Base-by-base conservation (phyloP, 345 rosid species). In the Stellera chamaejasme region DNA sequence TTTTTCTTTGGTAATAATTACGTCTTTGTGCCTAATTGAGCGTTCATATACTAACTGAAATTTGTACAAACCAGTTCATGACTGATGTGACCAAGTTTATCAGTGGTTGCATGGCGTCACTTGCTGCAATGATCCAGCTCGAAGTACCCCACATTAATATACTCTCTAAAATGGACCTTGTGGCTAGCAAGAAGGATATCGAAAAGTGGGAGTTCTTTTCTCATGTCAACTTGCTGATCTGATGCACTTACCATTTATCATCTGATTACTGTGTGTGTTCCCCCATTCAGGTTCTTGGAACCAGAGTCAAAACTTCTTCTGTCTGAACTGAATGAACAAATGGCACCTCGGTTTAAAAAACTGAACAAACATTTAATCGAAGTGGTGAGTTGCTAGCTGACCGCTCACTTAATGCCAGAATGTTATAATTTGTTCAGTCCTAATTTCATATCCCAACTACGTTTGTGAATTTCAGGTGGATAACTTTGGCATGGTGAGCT, bases 101-200 rank as follows among this genome's bases (percentile, higher is more conserved):
- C 42, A 88, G 97, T 60, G 98, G 97, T 45, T 92, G 98, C 68
- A 84, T 86, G 97, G 87, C 91, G 42, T 92, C 98, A 58, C 97
- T 88, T 54, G 82, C 97, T 58, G 97, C 97, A 47, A 92, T 92
- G 95, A 53, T 92, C 62, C 93, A 92, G 68, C 95, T 92, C 60
- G 97, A 92, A 63, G 56, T 88, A 69, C 98, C 97, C 5, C 97
- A 84, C 68, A 73, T 92, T 60, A 92, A 92, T 69, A 76, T 88
- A 59, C 88, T 86, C 72, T 79, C 97, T 16, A 92, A 92, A 73
- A 92, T 92, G 94, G 97, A 92, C 65, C 95, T 84, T 19, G 82
- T 92, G 66, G 79, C 73, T 49, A 82, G 79, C 62, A 88, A 78
- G 71, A 79, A 72, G 64, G 84, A 82, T 64, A 62, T 86, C 13